Conservation (phyloP, 73 alveolate species). For the Durusdinium trenchii region DNA sequence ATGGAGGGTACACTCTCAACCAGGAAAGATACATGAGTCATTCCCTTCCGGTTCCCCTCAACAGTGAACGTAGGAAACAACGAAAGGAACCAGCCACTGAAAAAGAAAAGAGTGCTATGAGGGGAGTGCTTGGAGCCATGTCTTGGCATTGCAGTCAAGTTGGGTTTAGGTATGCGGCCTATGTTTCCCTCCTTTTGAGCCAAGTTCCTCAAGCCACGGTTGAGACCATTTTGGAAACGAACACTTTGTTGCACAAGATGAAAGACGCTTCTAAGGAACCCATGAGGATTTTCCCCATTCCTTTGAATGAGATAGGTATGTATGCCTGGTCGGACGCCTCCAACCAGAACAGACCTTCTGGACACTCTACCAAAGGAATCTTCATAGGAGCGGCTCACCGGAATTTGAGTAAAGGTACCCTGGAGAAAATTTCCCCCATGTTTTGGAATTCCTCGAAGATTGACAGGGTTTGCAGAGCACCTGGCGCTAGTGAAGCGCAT, state of each 20-base stretch:
- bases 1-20: background rate
- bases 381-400: too few relatives aligned
- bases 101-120: background rate
- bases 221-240: background rate
- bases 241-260: slow-evolving; percentile 17
- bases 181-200: slow-evolving; percentile 12
- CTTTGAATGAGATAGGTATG: background rate
- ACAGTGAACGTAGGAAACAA: background rate
- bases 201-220: slow-evolving; percentile 21
- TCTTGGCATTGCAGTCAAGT: slow-evolving; percentile 57
- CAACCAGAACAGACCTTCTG: background rate
- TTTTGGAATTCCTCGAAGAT: too few relatives aligned
- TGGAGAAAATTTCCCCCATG: too few relatives aligned
- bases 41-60: background rate
- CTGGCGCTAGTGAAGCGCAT: too few relatives aligned
- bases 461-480: too few relatives aligned
- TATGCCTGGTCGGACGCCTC: slow-evolving; percentile 52
- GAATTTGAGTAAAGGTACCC: too few relatives aligned
- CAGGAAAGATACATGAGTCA: slow-evolving; percentile 32
- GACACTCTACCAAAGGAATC: slow-evolving; percentile 13
- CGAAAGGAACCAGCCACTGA: background rate
- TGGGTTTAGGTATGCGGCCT: background rate
- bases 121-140: slow-evolving; percentile 38
- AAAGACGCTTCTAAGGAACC: slow-evolving; percentile 12
- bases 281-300: background rate